Conservation (phyloP, 768 basidiomycete genomes). For the Dioszegia aurantiaca region DNA sequence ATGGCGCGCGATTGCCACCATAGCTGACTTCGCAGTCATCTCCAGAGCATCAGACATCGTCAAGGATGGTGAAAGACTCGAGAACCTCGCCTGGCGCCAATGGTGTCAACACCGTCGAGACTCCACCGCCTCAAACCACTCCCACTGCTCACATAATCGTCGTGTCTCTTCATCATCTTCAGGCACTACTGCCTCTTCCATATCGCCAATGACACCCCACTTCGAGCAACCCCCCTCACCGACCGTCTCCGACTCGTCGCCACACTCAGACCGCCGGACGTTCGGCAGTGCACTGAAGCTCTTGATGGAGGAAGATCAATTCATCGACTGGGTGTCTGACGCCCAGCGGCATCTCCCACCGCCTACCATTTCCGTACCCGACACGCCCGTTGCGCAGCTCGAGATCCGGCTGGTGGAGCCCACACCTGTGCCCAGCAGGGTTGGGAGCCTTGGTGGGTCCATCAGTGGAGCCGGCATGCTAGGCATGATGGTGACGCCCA, state of each 20-base stretch:
- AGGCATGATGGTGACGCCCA: constrained; percentile 20
- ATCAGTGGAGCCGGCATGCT: constrained; percentile 28
- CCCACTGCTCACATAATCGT: constrained; percentile 14
- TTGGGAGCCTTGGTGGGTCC: constrained; percentile 46
- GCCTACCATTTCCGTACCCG: constrained; percentile 37
- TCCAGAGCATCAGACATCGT: constrained; percentile 40
- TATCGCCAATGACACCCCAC: constrained; percentile 24
- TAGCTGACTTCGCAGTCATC: constrained; percentile 24
- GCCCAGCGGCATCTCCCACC: constrained; percentile 29
- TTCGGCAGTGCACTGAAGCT: constrained; percentile 42
- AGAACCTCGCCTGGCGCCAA: constrained; percentile 46
- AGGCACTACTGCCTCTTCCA: constrained; percentile 24
- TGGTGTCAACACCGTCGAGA: constrained; percentile 17
- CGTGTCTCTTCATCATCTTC: constrained; percentile 22
- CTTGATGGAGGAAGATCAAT: constrained; percentile 40
- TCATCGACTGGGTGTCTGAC: constrained; percentile 46
- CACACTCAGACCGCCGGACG: constrained; percentile 21
- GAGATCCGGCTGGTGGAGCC: constrained; percentile 50
- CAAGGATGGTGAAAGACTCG: constrained; percentile 45
- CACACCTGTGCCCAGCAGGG: constrained; percentile 49
- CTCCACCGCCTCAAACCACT: constrained; percentile 6
- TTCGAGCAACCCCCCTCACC: constrained; percentile 15
- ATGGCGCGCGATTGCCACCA: too few species aligned
- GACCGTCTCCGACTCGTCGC: constrained; percentile 14
- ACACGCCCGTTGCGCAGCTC: constrained; percentile 38